These are phyloP conservation scores for Hypomontagnella monticulosa DNA, from an alignment of 495 filamentous ascomycete species.

Conservation along the genomic window DNA sequence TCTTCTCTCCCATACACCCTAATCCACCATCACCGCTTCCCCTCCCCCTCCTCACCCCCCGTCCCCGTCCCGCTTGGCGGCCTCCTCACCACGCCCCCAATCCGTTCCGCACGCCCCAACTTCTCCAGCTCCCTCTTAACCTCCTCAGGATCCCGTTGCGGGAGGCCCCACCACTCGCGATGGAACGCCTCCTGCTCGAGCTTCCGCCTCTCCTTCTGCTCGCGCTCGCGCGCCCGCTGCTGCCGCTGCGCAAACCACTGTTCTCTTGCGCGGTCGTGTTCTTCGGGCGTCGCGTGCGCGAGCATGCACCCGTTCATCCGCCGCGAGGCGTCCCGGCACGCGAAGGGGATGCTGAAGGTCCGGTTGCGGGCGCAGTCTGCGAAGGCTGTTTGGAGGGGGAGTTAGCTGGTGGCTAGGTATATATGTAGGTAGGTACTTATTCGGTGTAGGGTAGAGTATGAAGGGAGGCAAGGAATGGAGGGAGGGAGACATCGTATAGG, in stretches of 20 bases:
- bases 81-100: constrained; percentile 48
- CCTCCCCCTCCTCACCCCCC: constrained; percentile 14
- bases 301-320: constrained; percentile 96
- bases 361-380: constrained; percentile 87
- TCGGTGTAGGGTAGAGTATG: no score
- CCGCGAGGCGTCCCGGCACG: constrained; percentile 78
- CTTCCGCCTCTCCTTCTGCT: constrained; percentile 65
- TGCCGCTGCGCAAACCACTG: constrained; percentile 87
- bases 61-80: constrained; percentile 1
- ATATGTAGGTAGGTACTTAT: no score
- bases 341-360: constrained; percentile 85
- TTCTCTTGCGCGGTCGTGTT: constrained; percentile 88
- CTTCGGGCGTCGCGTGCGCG: constrained; percentile 78
- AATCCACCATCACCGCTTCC: constrained; percentile 4
- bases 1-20: constrained; percentile 1
- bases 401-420: background rate
- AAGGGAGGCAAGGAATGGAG: no score
- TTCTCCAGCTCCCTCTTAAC: constrained; percentile 51
- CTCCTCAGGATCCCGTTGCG: constrained; percentile 57
- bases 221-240: constrained; percentile 69
- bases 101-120: constrained; percentile 48
- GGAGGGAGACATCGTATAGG: constrained; percentile 2
- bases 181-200: constrained; percentile 66
- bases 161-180: constrained; percentile 69
- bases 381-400: constrained; percentile 68